Conservation (phyloP, 129 eudicot species). For the Centrapalus pauciflorus region DNA sequence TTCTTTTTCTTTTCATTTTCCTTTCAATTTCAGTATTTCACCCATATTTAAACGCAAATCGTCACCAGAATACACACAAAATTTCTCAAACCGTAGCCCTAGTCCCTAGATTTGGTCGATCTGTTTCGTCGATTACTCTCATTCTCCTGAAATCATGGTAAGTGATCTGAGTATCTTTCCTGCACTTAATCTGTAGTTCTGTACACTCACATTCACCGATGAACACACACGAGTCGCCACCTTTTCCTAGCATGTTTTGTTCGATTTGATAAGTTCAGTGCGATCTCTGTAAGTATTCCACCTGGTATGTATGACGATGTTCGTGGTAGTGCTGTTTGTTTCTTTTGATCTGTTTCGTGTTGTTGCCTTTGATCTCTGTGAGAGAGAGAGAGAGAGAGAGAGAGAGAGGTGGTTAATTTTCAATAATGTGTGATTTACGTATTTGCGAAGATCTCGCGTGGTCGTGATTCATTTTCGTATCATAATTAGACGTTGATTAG, state of each 20-base stretch:
- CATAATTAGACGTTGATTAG: background rate
- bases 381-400: too few species aligned
- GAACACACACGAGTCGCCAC: background rate
- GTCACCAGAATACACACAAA: background rate
- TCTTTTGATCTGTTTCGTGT: background rate
- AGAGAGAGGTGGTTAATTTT: constrained; percentile 9
- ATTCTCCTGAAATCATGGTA: constrained; percentile 7
- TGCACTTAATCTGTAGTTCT: background rate
- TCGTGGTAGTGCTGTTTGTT: background rate
- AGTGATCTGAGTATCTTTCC: background rate
- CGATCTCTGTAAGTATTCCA: background rate
- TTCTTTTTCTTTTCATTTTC: background rate
- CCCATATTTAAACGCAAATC: background rate
- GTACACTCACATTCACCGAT: background rate
- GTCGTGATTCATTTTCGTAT: background rate
- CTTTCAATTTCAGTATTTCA: background rate
- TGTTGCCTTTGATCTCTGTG: background rate
- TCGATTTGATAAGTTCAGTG: background rate
- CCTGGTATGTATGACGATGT: background rate
- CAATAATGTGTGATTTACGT: constrained; percentile 3
- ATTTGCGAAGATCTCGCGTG: background rate
- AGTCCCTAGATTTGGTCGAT: constrained; percentile 13
- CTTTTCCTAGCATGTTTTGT: background rate
- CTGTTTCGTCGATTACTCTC: background rate
- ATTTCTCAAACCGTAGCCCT: constrained; percentile 3